Base-by-base conservation (phyloP, 2,329 filamentous ascomycete species). In the Pseudocercospora cruenta region DNA sequence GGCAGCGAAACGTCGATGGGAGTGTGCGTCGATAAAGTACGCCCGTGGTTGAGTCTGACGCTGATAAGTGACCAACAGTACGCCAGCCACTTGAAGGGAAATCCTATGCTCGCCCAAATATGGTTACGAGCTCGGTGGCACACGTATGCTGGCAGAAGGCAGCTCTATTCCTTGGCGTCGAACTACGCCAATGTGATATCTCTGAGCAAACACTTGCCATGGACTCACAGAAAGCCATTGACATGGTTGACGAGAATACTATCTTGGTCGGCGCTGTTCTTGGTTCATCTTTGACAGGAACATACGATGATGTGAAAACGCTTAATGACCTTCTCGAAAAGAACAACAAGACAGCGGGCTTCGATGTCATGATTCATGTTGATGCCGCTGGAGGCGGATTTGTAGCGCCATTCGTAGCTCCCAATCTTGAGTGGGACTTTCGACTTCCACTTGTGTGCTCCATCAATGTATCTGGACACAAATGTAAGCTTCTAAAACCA, bases 191-290 rank as follows among this genome's bases (percentile, higher is more conserved):
- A 9, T 51, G 47, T 21, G 47, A 8, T 14, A 51, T 51, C 5
- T 24, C 21, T 2, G 47, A 51, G 7, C 10, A 4, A 14, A 51
- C 47, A 5, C 47, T 51, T 7, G 21, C 47, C 12, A 24, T 51
- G 47, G 19, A 51, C 4, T 5, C 14, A 7, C 47, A 51, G 16
- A 9, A 24, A 9, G 47, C 22, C 5, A 21, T 51, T 9, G 47
- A 24, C 2, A 19, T 51, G 10, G 22, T 51, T 8, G 71, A 92
- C 67, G 90, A 92, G 78, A 92, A 92, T 70, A 92, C 90, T 0
- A 91, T 92, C 70, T 90, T 90, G n/a, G 81, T 92, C 0, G 92
- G 91, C 72, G 87, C 90, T 0, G 92, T 92, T 61, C 73, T 92
- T 4, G 90, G 90, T 2, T 88, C 85, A 59, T 92, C 90, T 0